These are phyloP conservation scores for Monoraphidium neglectum DNA, from an alignment of 139 green algal species.

Conservation along the genomic window DNA sequence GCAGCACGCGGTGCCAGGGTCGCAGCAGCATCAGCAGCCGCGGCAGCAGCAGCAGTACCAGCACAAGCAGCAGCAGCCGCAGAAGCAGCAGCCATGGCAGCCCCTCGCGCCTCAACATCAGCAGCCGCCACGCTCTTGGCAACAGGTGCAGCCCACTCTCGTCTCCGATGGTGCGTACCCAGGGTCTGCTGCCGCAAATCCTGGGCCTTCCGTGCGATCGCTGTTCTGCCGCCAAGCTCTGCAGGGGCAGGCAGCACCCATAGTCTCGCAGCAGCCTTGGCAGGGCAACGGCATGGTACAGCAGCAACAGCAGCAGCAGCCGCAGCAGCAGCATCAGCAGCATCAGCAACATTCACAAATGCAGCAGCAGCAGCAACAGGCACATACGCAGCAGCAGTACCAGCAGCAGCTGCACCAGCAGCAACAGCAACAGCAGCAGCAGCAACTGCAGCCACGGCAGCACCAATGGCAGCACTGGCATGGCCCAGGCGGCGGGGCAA, in stretches of 20 bases:
- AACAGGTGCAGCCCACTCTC: neutral
- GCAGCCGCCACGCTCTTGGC: neutral
- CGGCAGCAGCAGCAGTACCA: neutral
- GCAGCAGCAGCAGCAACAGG: neutral
- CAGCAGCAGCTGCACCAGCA: neutral
- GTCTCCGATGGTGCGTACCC: too few species aligned
- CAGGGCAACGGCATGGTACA: too few species aligned
- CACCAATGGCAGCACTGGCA: neutral
- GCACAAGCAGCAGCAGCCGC: neutral
- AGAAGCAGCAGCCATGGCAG: neutral
- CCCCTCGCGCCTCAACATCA: neutral
- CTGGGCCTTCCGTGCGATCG: neutral
- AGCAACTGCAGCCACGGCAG: neutral
- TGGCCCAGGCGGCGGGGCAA: neutral
- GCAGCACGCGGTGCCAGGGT: neutral
- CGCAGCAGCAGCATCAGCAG: slow-evolving; percentile 2
- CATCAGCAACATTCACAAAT: neutral
- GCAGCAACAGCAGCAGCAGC: neutral
- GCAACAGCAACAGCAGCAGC: slow-evolving; percentile 10
- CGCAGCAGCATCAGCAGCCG: slow-evolving; percentile 7
- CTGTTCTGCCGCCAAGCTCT: neutral
- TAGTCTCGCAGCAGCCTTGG: neutral
- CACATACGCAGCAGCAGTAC: neutral
- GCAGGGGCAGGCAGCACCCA: neutral
- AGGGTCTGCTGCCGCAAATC: neutral